These are phyloP conservation scores for Solioccasus polychromus DNA, from an alignment of 768 basidiomycete species.

Conservation along the genomic window DNA sequence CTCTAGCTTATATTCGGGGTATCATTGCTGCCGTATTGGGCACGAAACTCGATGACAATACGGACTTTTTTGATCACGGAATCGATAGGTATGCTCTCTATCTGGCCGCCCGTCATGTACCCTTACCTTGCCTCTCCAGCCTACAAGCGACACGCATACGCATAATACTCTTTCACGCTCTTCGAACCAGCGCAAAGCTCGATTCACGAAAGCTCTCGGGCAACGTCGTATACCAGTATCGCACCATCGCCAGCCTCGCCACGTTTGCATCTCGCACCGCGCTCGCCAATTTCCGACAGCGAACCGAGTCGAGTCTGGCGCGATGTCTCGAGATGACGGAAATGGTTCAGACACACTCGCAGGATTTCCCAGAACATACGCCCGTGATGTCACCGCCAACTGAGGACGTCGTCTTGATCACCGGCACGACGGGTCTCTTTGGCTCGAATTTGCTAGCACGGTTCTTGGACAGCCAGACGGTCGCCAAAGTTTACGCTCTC, in stretches of 20 bases:
- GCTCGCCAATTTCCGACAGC: constrained; percentile 8
- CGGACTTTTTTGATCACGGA: constrained; percentile 12
- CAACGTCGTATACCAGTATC: constrained; percentile 37
- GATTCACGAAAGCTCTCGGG: constrained; percentile 22
- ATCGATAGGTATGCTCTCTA: constrained; percentile 7
- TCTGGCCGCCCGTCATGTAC: neutral
- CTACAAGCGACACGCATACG: constrained; percentile 41
- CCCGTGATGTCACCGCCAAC: neutral
- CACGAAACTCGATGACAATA: constrained; percentile 8
- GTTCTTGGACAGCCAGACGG: constrained; percentile 14
- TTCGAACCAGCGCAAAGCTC: constrained; percentile 24
- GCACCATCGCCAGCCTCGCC: constrained; percentile 29
- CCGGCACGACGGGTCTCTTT: constrained; percentile 35
- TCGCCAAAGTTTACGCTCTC: constrained; percentile 29
- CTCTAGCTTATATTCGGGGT: constrained; percentile 11
- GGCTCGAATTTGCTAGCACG: constrained; percentile 29
- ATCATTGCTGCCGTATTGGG: constrained; percentile 13
- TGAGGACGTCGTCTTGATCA: constrained; percentile 27
- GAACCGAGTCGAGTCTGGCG: constrained; percentile 10
- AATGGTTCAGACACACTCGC: constrained; percentile 1
- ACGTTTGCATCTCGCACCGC: constrained; percentile 13
- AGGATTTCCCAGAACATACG: constrained; percentile 8
- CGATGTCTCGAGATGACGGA: constrained; percentile 17
- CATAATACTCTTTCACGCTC: constrained; percentile 34
- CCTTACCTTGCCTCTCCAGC: constrained; percentile 19